Base-by-base conservation (phyloP, 1,284 basidiomycete species). In the Phylloporus sp. region DNA sequence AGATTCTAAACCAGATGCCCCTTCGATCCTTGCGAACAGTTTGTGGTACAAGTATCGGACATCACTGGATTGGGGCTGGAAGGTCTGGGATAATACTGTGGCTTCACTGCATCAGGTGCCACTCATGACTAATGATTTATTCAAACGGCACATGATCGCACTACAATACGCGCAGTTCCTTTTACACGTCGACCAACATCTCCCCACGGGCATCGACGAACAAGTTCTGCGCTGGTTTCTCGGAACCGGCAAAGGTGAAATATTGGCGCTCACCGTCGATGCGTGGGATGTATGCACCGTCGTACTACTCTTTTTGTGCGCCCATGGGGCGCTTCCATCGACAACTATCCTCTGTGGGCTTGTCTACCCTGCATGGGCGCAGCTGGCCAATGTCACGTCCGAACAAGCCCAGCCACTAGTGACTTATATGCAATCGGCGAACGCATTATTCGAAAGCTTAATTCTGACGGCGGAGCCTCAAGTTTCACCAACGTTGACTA, bases 11-110 rank as follows among this genome's bases (percentile, higher is more conserved):
- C 78, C 79, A 0, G 86, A 88, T 61, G 87, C 87, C 4, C 84
- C 89, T 3, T 86, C 87, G 2, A 82, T 84, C 55, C 84, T 93
- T n/a, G 90, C 90, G 1, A 90, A 90, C 71, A 80, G 83, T 61
- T 76, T 94, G 29, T 92, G 91, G 91, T 89, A 91, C 76, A 90
- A 91, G 71, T 93, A 92, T 70, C 84, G 88, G 44, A 84, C 84
- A 6, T 86, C 89, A 0, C 72, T 78, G 15, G 84, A 91, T 66
- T 93, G 91, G 91, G 89, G 84, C 3, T 89, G 85, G 83, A 88
- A 87, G 66, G 89, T 90, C 13, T 92, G 92, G 90, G 90, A 93
- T 68, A 91, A 91, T 69, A 86, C 87, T 3, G 79, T 94, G 54
- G 85, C 88, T 10, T 88, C 86, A 61, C 77, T 93, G 49, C 86